Conservation (phyloP, 2,329 filamentous ascomycete species). For the Thyridium curvatum region DNA sequence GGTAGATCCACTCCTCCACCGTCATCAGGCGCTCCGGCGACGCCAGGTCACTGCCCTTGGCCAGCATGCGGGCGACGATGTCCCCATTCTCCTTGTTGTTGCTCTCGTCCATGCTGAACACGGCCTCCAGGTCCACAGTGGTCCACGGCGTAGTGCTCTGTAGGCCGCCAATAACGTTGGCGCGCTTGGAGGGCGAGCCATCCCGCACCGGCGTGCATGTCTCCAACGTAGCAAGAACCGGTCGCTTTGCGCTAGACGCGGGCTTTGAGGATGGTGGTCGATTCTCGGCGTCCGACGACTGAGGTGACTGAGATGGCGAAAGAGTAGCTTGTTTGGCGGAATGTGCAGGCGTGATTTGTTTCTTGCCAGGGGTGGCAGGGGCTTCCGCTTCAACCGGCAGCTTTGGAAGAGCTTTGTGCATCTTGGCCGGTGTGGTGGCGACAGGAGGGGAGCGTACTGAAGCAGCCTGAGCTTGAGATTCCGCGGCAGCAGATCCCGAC, state of each 20-base stretch:
- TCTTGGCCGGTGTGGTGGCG: slow-evolving; percentile 9
- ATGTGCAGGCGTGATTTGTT: slow-evolving; percentile 34
- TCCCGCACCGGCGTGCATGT: slow-evolving; percentile 37
- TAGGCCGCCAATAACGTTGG: slow-evolving; percentile 47
- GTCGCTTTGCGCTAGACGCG: slow-evolving; percentile 39
- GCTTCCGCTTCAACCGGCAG: slow-evolving; percentile 16
- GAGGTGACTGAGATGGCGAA: slow-evolving; percentile 62
- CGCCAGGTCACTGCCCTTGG: slow-evolving; percentile 55
- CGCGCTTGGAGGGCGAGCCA: slow-evolving; percentile 54
- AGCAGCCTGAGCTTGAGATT: too few species aligned
- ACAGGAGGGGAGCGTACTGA: slow-evolving; percentile 1
- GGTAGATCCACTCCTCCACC: slow-evolving; percentile 85
- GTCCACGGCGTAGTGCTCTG: slow-evolving; percentile 62
- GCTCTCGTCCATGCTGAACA: slow-evolving; percentile 46
- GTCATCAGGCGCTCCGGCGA: slow-evolving; percentile 83
- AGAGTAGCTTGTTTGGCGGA: slow-evolving; percentile 47
- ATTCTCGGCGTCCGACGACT: slow-evolving; percentile 77
- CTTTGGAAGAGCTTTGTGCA: slow-evolving; percentile 20
- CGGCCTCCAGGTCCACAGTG: slow-evolving; percentile 66
- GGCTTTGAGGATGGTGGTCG: slow-evolving; percentile 64
- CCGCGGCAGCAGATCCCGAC: too few species aligned
- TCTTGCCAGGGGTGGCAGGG: slow-evolving; percentile 34
- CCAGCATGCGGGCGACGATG: slow-evolving; percentile 40
- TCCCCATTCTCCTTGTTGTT: slow-evolving; percentile 45
- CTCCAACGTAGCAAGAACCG: slow-evolving; percentile 38